Evolutionary conservation across 805 yeast genomes (phyloP).

Genomic region (Tetrapisispora pingtungensis): DNA sequence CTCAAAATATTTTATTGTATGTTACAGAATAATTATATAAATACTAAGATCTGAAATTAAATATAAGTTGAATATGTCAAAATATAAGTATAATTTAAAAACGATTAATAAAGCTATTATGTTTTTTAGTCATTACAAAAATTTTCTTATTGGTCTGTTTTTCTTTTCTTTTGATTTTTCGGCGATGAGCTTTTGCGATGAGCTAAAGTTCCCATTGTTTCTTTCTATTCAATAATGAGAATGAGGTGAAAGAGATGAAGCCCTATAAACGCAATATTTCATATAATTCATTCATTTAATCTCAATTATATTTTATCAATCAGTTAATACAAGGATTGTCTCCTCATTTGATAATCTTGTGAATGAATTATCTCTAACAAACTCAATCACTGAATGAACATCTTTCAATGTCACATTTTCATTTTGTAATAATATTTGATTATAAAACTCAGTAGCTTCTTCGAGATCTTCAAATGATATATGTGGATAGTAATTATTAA

Average conservation of each 20-base stretch:
- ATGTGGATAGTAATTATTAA: neutral
- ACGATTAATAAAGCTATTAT: neutral
- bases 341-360: constrained; percentile 18
- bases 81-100: no score
- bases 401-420: constrained; percentile 6
- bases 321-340: constrained; percentile 13
- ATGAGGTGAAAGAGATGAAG: neutral
- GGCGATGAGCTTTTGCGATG: neutral
- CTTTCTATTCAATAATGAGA: neutral
- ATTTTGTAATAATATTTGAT: constrained; percentile 5
- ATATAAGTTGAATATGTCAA: no score
- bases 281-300: no score
- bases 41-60: no score
- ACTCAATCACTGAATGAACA: constrained; percentile 9
- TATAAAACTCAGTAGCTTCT: constrained; percentile 7
- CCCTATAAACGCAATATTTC: no score
- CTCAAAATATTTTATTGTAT: no score
- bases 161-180: neutral
- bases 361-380: constrained; percentile 13
- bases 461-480: neutral
- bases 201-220: no score
- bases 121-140: neutral
- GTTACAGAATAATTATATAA: no score
- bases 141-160: neutral
- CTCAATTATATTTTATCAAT: no score